Evolutionary conservation across 306 rosid species (phyloP).

Genomic region (Inga laurina): DNA sequence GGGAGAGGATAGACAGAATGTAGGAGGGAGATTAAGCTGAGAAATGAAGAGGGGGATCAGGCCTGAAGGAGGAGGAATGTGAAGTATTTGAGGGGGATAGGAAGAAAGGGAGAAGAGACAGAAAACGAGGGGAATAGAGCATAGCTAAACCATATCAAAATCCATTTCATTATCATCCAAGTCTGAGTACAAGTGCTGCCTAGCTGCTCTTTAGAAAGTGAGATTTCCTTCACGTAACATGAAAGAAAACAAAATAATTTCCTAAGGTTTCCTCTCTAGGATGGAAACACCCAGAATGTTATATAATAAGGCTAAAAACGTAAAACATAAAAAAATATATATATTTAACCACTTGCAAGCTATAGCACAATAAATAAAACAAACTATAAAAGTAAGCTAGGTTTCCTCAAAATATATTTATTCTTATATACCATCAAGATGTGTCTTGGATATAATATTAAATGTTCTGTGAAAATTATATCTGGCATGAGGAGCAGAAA

Average conservation of each 20-base stretch:
- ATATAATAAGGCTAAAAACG: constrained; percentile 47
- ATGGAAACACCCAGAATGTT: too few relatives aligned
- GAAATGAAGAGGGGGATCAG: background rate
- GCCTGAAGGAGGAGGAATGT: background rate
- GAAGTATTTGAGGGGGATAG: background rate
- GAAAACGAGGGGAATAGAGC: background rate
- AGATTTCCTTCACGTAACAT: background rate
- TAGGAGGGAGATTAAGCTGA: background rate
- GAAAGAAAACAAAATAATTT: background rate
- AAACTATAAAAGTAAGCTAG: background rate
- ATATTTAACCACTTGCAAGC: too few relatives aligned
- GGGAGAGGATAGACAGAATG: background rate
- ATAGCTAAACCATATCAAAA: background rate
- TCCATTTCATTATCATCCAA: background rate
- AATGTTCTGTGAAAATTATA: background rate
- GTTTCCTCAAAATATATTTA: background rate
- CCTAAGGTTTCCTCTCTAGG: background rate
- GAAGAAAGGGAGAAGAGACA: background rate
- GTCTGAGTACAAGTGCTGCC: background rate
- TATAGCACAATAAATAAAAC: too few relatives aligned
- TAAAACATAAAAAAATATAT: too few relatives aligned
- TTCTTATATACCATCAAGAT: background rate
- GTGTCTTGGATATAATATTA: background rate
- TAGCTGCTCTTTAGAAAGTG: background rate
- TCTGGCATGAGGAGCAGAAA: background rate